Evolutionary conservation across 495 filamentous ascomycete species (phyloP).

Genomic region (Viridothelium virens): DNA sequence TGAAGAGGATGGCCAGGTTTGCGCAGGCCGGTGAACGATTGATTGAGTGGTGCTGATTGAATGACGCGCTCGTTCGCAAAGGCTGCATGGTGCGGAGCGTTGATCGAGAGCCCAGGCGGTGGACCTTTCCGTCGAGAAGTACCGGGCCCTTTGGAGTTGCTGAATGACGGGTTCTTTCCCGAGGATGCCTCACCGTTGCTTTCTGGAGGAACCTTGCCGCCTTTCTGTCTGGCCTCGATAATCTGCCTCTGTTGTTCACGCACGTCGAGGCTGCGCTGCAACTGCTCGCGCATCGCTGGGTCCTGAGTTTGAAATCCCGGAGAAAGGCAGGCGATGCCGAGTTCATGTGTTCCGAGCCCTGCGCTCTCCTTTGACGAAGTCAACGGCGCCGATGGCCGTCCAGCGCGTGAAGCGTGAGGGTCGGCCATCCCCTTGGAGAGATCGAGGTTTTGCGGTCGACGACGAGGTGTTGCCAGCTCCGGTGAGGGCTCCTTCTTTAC

Average conservation of each 20-base stretch:
- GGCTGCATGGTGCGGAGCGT: constrained; percentile 89
- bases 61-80: constrained; percentile 95
- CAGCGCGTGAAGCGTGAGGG: constrained; percentile 41
- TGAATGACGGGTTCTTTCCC: neutral
- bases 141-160: constrained; percentile 51
- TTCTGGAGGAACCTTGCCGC: constrained; percentile 64
- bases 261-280: constrained; percentile 88
- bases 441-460: constrained; percentile 82
- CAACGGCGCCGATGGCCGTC: constrained; percentile 64
- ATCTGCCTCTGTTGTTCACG: constrained; percentile 90
- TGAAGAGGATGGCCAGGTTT: constrained; percentile 67
- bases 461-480: constrained; percentile 62
- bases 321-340: constrained; percentile 88
- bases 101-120: constrained; percentile 85
- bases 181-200: constrained; percentile 36
- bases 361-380: constrained; percentile 60
- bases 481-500: constrained; percentile 94
- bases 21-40: constrained; percentile 81
- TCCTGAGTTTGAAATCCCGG: constrained; percentile 94
- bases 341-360: constrained; percentile 76
- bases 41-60: constrained; percentile 91
- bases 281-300: constrained; percentile 89
- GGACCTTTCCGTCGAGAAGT: constrained; percentile 63
- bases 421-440: constrained; percentile 55
- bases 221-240: constrained; percentile 86